Evolutionary conservation across 768 basidiomycete species (phyloP), one percentile per base, ranked within the genome.

Genomic region (Fistulinella prunicolor): DNA sequence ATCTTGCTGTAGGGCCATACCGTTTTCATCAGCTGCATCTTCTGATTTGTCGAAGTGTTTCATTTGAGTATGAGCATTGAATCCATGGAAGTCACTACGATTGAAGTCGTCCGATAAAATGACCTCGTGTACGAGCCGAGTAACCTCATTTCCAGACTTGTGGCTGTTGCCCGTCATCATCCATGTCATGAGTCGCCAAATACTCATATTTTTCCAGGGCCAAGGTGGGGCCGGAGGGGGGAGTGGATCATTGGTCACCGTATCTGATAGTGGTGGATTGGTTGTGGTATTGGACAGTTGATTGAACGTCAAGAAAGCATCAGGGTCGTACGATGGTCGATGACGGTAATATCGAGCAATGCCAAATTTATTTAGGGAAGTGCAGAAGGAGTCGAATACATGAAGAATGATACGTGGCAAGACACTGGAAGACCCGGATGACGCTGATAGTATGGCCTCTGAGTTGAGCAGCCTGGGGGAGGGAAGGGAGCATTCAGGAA

Each of bases 131-230:
- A 49, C 47, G 2, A 49, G 22, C 32, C 19, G 9, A 3, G 23
- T 45, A 3, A 40, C 34, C 32, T 56, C 44, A 2, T 28, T 17
- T 10, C 23, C 5, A 0, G 47, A 50, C 28, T 53, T 56, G 7
- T 37, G 24, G 12, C 19, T 34, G 22, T 24, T 56, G 10, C 55
- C 30, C 3, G 46, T 39, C 12, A 45, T 13, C 32, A 29, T 40
- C 55, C 53, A 56, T 3, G 20, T 20, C 49, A 57, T 55, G 1
- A 57, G 13, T 13, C 23, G 28, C 49, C 49, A 57, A 5, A 51
- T 46, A 0, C 34, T 35, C 50, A 57, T 57, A 35, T 49, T 57
- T 22, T 4, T 17, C 49, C 53, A 57, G 9, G 54, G 56, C 56
- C 56, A 57, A 14, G 30, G 30, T 9, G 30, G 30, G 4, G 30